Evolutionary conservation across 495 filamentous ascomycete species (phyloP).

Genomic region (Neurospora sublineolata): DNA sequence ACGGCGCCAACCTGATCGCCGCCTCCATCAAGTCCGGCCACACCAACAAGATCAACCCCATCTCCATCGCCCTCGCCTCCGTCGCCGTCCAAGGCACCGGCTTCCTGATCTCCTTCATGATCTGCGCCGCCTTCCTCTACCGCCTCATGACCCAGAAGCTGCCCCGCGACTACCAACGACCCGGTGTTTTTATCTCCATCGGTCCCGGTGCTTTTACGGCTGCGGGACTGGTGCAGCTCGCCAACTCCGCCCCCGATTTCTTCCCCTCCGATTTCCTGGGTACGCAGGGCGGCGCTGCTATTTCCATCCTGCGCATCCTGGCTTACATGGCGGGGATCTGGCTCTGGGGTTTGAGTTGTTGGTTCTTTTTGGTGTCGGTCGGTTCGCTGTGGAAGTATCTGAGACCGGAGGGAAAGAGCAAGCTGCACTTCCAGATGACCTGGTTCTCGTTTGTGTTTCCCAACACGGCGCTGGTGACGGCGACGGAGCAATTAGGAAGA

Average conservation of each 20-base stretch:
- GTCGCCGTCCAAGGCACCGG: conserved; percentile 71
- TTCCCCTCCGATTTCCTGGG: conserved; percentile 30
- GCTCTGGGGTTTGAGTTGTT: conserved; percentile 76
- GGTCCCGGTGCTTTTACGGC: conserved; percentile 74
- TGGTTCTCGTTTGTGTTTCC: conserved; percentile 87
- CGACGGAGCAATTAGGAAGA: conserved; percentile 59
- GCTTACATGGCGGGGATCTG: conserved; percentile 49
- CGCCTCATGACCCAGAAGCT: conserved; percentile 87
- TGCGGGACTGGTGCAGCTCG: conserved; percentile 46
- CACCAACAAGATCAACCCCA: conserved; percentile 32
- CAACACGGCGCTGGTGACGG: conserved; percentile 63
- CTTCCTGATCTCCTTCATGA: conserved; percentile 75
- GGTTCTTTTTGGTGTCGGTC: conserved; percentile 75
- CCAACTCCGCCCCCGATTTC: conserved; percentile 24
- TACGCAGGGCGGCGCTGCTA: conserved; percentile 16
- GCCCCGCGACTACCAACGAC: conserved; percentile 61
- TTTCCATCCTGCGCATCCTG: conserved; percentile 29
- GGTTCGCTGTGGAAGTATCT: conserved; percentile 67
- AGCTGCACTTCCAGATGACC: conserved; percentile 72
- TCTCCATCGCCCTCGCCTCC: conserved; percentile 60
- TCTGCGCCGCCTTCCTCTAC: conserved; percentile 77
- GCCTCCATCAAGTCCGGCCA: conserved; percentile 23
- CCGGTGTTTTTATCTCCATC: conserved; percentile 76
- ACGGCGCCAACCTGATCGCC: conserved; percentile 54
- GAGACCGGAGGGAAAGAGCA: conserved; percentile 29